Conservation (phyloP, 2,329 filamentous ascomycete genomes). For the Juglanconis oblonga region DNA sequence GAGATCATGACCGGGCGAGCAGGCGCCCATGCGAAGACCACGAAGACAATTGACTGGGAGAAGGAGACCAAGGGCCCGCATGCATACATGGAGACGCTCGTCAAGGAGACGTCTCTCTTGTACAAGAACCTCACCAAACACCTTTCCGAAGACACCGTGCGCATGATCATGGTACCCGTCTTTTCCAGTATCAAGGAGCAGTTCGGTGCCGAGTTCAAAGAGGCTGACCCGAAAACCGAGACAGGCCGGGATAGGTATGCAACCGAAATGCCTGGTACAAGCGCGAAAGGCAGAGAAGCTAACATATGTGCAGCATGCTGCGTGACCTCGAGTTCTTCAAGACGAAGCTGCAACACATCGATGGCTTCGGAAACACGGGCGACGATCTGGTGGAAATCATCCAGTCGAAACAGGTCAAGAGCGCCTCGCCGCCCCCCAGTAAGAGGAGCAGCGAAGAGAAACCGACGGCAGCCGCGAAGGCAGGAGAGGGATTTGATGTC, state of each 20-base stretch:
- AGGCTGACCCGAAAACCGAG: conserved; percentile 62
- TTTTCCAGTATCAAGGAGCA: conserved; percentile 80
- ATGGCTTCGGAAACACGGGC: conserved; percentile 74
- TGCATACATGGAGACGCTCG: conserved; percentile 80
- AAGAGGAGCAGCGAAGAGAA: conserved; percentile 21
- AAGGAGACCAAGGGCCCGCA: conserved; percentile 48
- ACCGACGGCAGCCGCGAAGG: conserved; percentile 3
- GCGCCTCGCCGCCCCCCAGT: conserved; percentile 20
- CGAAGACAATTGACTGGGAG: conserved; percentile 72
- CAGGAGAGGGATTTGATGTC: neutral
- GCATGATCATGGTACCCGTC: conserved; percentile 82
- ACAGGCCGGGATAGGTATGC: conserved; percentile 69
- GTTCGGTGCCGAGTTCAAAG: conserved; percentile 68
- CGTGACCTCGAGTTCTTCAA: conserved; percentile 73
- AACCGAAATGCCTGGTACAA: conserved; percentile 1
- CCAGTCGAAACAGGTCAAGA: conserved; percentile 51
- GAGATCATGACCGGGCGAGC: conserved; percentile 87
- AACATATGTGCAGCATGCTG: conserved; percentile 57
- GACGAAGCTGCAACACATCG: conserved; percentile 68
- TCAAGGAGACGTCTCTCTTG: conserved; percentile 80
- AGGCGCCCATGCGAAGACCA: conserved; percentile 67
- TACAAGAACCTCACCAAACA: conserved; percentile 82
- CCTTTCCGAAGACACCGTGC: conserved; percentile 71
- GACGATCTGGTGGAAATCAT: conserved; percentile 65
- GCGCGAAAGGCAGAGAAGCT: neutral